Conservation (phyloP, 2,329 filamentous ascomycete species). For the Diplodia corticola region DNA sequence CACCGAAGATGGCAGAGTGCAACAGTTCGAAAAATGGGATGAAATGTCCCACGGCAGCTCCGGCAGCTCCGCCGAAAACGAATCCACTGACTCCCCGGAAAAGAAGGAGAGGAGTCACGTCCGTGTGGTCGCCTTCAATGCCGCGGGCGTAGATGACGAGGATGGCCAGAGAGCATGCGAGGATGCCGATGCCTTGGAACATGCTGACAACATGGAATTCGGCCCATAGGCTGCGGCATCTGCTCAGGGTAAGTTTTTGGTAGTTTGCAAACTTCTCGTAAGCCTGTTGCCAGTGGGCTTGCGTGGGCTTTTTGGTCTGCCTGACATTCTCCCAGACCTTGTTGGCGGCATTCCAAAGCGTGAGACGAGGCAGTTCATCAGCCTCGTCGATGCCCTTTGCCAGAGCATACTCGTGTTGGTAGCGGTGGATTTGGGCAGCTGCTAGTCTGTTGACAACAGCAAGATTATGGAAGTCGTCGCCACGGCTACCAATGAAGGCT, state of each 20-base stretch:
- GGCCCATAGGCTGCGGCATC: conserved; percentile 87
- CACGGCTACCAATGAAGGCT: conserved; percentile 73
- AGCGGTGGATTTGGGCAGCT: conserved; percentile 83
- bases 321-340: conserved; percentile 52
- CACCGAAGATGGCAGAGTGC: conserved; percentile 44
- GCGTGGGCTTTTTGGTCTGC: conserved; percentile 42
- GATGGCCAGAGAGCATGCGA: conserved; percentile 66
- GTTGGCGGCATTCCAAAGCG: conserved; percentile 62
- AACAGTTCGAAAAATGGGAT: conserved; percentile 41
- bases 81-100: conserved; percentile 53
- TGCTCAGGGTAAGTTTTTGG: conserved; percentile 72
- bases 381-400: conserved; percentile 68
- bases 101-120: conserved; percentile 56
- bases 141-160: conserved; percentile 72
- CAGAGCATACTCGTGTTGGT: conserved; percentile 78
- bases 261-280: conserved; percentile 68
- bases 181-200: conserved; percentile 72
- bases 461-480: conserved; percentile 73
- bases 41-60: conserved; percentile 48
- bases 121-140: conserved; percentile 54
- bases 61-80: conserved; percentile 43
- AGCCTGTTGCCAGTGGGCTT: conserved; percentile 43
- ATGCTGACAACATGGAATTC: conserved; percentile 87
- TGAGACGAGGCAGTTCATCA: conserved; percentile 55
- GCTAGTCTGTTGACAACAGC: conserved; percentile 74